These are phyloP conservation scores for Chlamydomonas sp. DNA, from an alignment of 139 green algal species.

Conservation along the genomic window DNA sequence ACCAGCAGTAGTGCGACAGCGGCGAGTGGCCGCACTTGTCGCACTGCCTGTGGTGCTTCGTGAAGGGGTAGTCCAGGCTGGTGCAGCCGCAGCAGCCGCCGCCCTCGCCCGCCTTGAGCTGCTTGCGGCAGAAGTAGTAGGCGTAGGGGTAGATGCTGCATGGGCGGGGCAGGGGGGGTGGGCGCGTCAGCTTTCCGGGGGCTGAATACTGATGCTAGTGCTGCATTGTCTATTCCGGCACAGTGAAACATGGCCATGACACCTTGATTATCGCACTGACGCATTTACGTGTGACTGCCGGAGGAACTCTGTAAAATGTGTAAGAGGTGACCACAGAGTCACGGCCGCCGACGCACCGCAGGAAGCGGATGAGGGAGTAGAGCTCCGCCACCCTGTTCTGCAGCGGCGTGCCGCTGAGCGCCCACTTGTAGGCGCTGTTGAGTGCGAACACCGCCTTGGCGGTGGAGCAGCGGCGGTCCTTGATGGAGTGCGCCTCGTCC, in stretches of 20 bases:
- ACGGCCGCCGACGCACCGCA: constrained; percentile 50
- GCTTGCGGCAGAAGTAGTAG: constrained; percentile 92
- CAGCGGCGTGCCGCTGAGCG: constrained; percentile 86
- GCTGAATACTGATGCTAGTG: too few species aligned
- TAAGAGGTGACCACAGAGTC: too few species aligned
- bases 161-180: background rate
- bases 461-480: constrained; percentile 84
- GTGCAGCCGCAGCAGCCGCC: constrained; percentile 64
- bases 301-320: too few species aligned
- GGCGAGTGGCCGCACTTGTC: constrained; percentile 63
- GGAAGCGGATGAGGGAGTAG: constrained; percentile 92
- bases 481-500: constrained; percentile 94
- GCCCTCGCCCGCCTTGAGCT: background rate
- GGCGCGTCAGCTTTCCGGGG: background rate
- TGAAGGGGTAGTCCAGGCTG: constrained; percentile 80
- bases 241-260: too few species aligned
- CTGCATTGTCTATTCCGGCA: too few species aligned
- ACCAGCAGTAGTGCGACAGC: constrained; percentile 81
- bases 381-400: constrained; percentile 94
- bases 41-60: constrained; percentile 59
- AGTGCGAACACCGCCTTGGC: constrained; percentile 90
- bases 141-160: constrained; percentile 84
- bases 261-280: too few species aligned
- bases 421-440: constrained; percentile 78
- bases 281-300: too few species aligned